Evolutionary conservation across 2,329 filamentous ascomycete genomes (phyloP), one percentile per base, ranked within the genome.

Genomic region (Myriosclerotinia curreyana): DNA sequence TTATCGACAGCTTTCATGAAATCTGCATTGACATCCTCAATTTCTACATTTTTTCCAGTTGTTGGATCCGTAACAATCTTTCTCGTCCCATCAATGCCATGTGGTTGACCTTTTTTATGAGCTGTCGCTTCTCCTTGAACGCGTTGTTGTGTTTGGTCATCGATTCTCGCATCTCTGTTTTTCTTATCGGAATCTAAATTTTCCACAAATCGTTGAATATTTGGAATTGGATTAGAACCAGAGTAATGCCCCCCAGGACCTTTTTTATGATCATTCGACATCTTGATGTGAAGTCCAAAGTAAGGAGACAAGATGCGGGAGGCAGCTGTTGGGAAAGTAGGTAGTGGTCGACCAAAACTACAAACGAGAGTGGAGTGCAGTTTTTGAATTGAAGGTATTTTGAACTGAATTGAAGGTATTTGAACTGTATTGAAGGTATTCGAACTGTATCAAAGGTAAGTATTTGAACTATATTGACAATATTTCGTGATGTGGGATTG

Each of bases 1-100:
- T 96, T 82, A 59, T 91, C 85, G 0, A 88, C 89, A 3, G 85
- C 79, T 51, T 90, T 83, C 76, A 90, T 83, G 71, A 89, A 86
- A 53, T 88, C 82, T 62, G 87, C 81, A 71, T 90, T 85, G 25
- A 90, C 86, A 77, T 96, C 91, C 69, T 92, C 90, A 67, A 98
- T 96, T 68, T 90, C 84, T 25, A 97, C 90, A 68, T 96, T 83
- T 60, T 86, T 89, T 25, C 92, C 92, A 0, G 94, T 97, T 0
- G 91, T 91, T 0, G 94, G 94, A 74, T 98, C 94, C 0, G 90
- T 92, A 52, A 96, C 93, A 3, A 73, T 79, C 69, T 87, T 83
- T 67, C 82, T 77, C 14, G 79, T 78, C 20, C 77, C 77, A 55
- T 77, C 77, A 20, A 77, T 65, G 38, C 68, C 70, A 53, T 64